Percentiles rank a stretch among this genome's conserved stretches.
Conservation (phyloP, 2,329 filamentous ascomycete species). For the Dendrostoma leiphaemia region DNA sequence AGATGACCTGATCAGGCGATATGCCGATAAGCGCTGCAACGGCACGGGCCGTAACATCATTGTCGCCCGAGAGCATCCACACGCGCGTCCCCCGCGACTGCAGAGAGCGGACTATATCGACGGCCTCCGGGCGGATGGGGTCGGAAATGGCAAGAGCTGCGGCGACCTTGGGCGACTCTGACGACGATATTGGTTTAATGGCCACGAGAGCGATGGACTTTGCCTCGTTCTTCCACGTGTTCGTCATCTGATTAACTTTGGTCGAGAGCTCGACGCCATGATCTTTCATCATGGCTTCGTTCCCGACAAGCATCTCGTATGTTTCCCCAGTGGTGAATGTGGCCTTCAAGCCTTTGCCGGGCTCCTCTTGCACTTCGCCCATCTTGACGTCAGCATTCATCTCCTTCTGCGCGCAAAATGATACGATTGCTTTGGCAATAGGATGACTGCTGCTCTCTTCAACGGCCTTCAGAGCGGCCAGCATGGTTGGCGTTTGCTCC, state of each 20-base stretch:
- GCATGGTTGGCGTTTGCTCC: conserved; percentile 30
- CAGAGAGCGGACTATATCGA: conserved; percentile 62
- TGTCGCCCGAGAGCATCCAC: conserved; percentile 94
- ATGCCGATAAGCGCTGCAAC: conserved; percentile 79
- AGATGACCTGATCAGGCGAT: conserved; percentile 70
- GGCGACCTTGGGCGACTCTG: conserved; percentile 40
- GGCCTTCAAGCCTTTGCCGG: conserved; percentile 69
- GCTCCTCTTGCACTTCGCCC: conserved; percentile 59
- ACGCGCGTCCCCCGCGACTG: conserved; percentile 66
- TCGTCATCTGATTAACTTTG: conserved; percentile 35
- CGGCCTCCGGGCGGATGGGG: conserved; percentile 72
- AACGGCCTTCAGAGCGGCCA: conserved; percentile 57
- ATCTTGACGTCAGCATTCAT: conserved; percentile 31
- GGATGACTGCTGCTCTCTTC: conserved; percentile 75
- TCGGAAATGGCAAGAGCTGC: conserved; percentile 77
- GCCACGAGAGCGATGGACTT: conserved; percentile 64
- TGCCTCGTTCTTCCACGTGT: conserved; percentile 60
- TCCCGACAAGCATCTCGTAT: conserved; percentile 64
- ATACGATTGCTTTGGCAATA: conserved; percentile 67
- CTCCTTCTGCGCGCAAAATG: conserved; percentile 50
- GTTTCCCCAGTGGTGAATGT: conserved; percentile 37
- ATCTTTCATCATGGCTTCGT: conserved; percentile 65
- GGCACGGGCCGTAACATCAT: conserved; percentile 76
- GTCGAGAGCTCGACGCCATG: conserved; percentile 39
- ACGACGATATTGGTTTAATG: conserved; percentile 28